phyloP scores from a whole-genome alignment of 2,329 filamentous ascomycete genomes.

The Aureobasidium musti region DNA sequence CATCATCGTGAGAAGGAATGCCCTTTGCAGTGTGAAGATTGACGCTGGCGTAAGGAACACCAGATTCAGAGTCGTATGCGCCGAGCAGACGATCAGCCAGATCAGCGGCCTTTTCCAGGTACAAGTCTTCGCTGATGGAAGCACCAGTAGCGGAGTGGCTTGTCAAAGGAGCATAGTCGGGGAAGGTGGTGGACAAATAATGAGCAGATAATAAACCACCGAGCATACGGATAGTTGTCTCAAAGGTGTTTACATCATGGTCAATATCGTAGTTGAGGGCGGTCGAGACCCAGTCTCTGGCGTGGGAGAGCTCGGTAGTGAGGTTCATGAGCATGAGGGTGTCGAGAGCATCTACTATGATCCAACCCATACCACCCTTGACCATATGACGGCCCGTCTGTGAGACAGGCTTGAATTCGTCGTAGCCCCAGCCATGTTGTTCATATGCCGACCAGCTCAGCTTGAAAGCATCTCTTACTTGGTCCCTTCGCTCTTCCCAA shows the following conservation, averaged over 20 bases:
- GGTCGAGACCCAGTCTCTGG: conserved; percentile 83
- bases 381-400: conserved; percentile 84
- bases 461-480: conserved; percentile 85
- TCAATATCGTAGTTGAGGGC: conserved; percentile 84
- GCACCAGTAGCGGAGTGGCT: conserved; percentile 62
- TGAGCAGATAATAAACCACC: conserved; percentile 91
- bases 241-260: conserved; percentile 95
- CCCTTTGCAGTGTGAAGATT: conserved; percentile 78
- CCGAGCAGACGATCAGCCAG: conserved; percentile 82
- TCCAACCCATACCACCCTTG: conserved; percentile 89
- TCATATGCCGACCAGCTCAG: conserved; percentile 93
- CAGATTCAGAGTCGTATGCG: conserved; percentile 84
- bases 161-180: conserved; percentile 71
- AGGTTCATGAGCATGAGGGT: conserved; percentile 99
- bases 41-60: conserved; percentile 86
- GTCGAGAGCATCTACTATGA: conserved; percentile 93
- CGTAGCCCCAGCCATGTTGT: conserved; percentile 88
- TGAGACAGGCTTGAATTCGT: conserved; percentile 82
- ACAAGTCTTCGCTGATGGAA: conserved; percentile 79
- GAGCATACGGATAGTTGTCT: conserved; percentile 97
- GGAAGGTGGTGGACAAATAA: conserved; percentile 84
- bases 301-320: conserved; percentile 78
- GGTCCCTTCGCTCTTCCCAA: conserved; percentile 76
- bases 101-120: conserved; percentile 93
- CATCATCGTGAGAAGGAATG: conserved; percentile 78